phyloP scores from a whole-genome alignment of 495 filamentous ascomycete species.

The Penicillium mononematosum region DNA sequence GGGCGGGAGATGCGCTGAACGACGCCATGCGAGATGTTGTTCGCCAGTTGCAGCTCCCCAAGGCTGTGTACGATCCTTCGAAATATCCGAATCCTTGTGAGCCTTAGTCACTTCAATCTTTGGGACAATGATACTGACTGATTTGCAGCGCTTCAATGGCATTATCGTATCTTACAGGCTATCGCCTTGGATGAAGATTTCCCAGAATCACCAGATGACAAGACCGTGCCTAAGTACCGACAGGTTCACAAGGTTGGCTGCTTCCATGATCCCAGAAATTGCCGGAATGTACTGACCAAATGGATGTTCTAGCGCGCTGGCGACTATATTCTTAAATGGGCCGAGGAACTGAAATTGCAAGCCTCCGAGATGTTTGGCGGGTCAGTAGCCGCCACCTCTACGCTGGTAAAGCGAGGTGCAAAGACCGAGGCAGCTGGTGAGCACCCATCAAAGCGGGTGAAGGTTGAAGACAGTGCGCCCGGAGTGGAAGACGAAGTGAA shows the following conservation, averaged over 20 bases:
- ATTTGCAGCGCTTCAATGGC: constrained; percentile 77
- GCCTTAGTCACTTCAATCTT: constrained; percentile 7
- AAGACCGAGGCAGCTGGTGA: constrained; percentile 34
- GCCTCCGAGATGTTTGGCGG: constrained; percentile 41
- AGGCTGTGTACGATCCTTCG: constrained; percentile 73
- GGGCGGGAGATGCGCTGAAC: constrained; percentile 66
- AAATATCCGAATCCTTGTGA: constrained; percentile 86
- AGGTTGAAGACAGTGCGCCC: constrained; percentile 42
- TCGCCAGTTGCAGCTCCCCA: constrained; percentile 86
- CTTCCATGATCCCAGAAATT: not conserved
- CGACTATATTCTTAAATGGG: constrained; percentile 73
- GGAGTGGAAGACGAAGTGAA: constrained; percentile 59
- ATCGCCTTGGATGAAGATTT: constrained; percentile 90
- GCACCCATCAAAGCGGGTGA: constrained; percentile 50
- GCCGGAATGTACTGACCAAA: constrained; percentile 9
- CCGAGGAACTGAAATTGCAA: constrained; percentile 59
- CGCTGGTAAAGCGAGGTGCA: constrained; percentile 47
- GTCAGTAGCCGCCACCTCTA: constrained; percentile 35
- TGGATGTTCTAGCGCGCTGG: constrained; percentile 58
- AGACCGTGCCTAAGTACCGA: constrained; percentile 76
- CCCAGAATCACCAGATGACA: constrained; percentile 76
- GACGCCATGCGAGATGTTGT: constrained; percentile 80
- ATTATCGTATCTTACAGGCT: constrained; percentile 91
- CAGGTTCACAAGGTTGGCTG: constrained; percentile 72
- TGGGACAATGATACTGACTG: constrained; percentile 9